Conservation (phyloP, 2,329 filamentous ascomycete species). For the Aureobasidium pullulans region DNA sequence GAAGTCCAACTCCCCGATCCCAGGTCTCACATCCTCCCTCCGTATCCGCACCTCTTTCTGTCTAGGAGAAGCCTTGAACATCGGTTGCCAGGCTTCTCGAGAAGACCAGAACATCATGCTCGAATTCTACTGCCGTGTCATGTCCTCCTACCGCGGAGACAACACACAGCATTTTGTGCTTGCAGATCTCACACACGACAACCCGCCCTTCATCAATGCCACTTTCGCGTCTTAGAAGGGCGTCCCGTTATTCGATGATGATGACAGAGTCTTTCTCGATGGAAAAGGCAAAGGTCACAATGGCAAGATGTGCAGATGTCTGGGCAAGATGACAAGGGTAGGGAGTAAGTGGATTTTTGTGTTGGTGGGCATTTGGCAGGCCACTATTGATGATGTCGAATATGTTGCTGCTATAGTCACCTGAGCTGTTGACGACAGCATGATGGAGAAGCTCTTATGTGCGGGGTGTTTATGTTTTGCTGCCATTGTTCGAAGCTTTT, state of each 20-base stretch:
- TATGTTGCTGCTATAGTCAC: conserved; percentile 40
- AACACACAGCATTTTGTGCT: conserved; percentile 58
- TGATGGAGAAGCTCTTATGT: neutral
- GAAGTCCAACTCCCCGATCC: conserved; percentile 46
- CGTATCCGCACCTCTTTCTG: conserved; percentile 56
- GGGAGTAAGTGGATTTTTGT: conserved; percentile 38
- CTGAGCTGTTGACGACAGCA: neutral
- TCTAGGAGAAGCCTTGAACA: conserved; percentile 52
- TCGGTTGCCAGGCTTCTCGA: conserved; percentile 39
- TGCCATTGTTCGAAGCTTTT: neutral
- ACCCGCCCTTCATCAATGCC: conserved; percentile 47
- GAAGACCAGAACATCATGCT: conserved; percentile 45
- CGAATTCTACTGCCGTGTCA: conserved; percentile 58
- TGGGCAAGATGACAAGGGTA: conserved; percentile 40
- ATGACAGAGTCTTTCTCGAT: conserved; percentile 36
- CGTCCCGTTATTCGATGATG: conserved; percentile 36
- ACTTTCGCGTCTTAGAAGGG: conserved; percentile 42
- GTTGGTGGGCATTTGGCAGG: conserved; percentile 46
- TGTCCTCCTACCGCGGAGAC: conserved; percentile 49
- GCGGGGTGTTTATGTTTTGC: neutral
- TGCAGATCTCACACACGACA: conserved; percentile 53
- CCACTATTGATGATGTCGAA: conserved; percentile 47
- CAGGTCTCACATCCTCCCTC: conserved; percentile 42
- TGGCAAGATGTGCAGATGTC: conserved; percentile 38
- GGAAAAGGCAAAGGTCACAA: conserved; percentile 16